Percentiles rank a stretch among this genome's conserved stretches.
These are phyloP conservation scores for Triticum timopheevii DNA, from an alignment of 176 grass and related monocot genomes.

Conservation along the genomic window DNA sequence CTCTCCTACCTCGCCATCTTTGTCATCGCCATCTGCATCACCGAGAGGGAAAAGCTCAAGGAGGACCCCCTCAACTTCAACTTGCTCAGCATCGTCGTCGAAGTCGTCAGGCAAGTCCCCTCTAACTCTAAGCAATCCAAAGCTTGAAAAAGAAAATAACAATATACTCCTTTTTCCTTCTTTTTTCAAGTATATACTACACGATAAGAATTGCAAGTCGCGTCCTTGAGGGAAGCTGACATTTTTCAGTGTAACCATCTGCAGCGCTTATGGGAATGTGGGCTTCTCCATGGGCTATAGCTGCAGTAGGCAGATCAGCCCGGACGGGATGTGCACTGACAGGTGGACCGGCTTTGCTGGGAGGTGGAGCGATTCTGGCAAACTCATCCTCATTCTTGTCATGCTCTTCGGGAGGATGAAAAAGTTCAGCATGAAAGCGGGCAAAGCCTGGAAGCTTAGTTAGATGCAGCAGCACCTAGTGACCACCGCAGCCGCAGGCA, in stretches of 20 bases:
- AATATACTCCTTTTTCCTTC: too few species aligned
- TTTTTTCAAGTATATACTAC: too few species aligned
- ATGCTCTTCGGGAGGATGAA: constrained; percentile 65
- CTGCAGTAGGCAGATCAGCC: constrained; percentile 42
- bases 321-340: constrained; percentile 34
- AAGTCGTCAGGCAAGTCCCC: constrained; percentile 44
- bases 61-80: constrained; percentile 69
- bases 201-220: too few species aligned
- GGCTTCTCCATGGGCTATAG: constrained; percentile 66
- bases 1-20: constrained; percentile 54
- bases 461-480: constrained; percentile 11
- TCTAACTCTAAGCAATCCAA: too few species aligned
- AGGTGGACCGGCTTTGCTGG: constrained; percentile 47
- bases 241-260: too few species aligned
- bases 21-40: constrained; percentile 60
- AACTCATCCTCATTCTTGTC: constrained; percentile 54
- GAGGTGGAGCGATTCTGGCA: constrained; percentile 52
- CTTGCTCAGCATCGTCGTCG: constrained; percentile 49
- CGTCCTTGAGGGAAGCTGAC: too few species aligned
- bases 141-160: too few species aligned
- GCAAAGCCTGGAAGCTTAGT: constrained; percentile 63
- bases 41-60: constrained; percentile 45
- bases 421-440: constrained; percentile 56
- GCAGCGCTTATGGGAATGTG: constrained; percentile 63
- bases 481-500: not conserved